Percentiles rank a stretch among this genome's conserved stretches.
Conservation (phyloP, 1,284 basidiomycete species). For the Rhodotorula sp. region DNA sequence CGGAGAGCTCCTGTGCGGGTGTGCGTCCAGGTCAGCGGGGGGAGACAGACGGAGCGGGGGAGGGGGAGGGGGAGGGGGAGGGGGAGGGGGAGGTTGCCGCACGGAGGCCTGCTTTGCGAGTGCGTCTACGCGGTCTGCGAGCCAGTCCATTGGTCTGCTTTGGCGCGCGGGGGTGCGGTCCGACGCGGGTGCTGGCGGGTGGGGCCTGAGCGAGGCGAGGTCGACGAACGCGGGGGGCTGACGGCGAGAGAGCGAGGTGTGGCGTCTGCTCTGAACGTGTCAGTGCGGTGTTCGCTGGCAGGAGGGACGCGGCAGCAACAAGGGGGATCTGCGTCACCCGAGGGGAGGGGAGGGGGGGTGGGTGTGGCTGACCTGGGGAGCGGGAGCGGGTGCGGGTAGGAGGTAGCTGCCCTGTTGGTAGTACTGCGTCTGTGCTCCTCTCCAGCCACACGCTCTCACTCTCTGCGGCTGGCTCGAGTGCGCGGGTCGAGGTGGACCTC, state of each 20-base stretch:
- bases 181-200: neutral
- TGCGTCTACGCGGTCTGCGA: conserved; percentile 35
- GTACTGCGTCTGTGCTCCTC: too few relatives aligned
- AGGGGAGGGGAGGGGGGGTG: neutral
- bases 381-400: too few relatives aligned
- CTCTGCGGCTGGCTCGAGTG: too few relatives aligned
- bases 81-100: neutral
- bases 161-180: neutral
- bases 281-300: neutral
- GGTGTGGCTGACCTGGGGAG: neutral
- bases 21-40: neutral
- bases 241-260: too few relatives aligned
- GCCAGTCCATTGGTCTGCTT: conserved; percentile 39
- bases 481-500: too few relatives aligned
- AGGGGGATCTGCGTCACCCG: too few relatives aligned
- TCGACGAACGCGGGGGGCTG: neutral
- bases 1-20: conserved; percentile 59
- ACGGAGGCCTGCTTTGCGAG: conserved; percentile 44
- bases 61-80: neutral
- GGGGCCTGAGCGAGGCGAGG: neutral
- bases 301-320: too few relatives aligned
- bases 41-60: neutral
- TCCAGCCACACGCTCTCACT: too few relatives aligned
- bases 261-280: neutral
- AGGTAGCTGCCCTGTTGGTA: too few relatives aligned